A percentile compares a stretch with the other conserved stretches of the same genome.
Conservation (phyloP, 345 rosid species). For the Boechera retrofracta region DNA sequence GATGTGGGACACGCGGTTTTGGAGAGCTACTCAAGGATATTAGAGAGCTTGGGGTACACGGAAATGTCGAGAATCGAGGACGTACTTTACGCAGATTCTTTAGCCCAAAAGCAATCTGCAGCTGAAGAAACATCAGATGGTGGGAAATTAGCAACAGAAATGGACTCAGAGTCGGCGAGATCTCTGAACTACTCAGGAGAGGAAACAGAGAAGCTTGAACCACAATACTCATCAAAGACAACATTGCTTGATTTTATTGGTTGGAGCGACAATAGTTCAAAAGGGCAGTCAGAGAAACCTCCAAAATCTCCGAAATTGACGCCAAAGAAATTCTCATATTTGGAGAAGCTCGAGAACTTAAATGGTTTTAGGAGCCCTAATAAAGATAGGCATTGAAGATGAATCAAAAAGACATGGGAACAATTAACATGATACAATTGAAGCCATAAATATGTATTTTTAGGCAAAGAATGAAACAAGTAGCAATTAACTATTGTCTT, state of each 20-base stretch:
- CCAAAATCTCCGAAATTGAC: constrained; percentile 32
- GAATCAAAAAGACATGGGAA: background rate
- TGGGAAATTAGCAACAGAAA: constrained; percentile 26
- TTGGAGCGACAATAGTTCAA: constrained; percentile 49
- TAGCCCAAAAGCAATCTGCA: constrained; percentile 42
- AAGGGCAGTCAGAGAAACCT: constrained; percentile 41
- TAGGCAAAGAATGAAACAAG: background rate
- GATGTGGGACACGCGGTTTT: constrained; percentile 86
- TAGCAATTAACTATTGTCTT: constrained; percentile 4
- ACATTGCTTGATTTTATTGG: constrained; percentile 75
- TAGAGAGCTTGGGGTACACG: constrained; percentile 81
- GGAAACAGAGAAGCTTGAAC: constrained; percentile 43
- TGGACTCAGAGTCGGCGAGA: constrained; percentile 12
- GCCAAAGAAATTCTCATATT: constrained; percentile 41
- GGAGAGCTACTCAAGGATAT: constrained; percentile 87
- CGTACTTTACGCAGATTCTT: constrained; percentile 65
- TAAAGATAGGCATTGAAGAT: constrained; percentile 52
- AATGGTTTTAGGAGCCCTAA: constrained; percentile 68
- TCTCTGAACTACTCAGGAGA: constrained; percentile 23
- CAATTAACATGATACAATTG: background rate
- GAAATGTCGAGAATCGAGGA: constrained; percentile 81
- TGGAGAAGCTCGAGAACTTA: constrained; percentile 64
- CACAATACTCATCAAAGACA: constrained; percentile 57
- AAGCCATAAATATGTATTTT: background rate
- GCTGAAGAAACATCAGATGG: constrained; percentile 25